phyloP scores from a whole-genome alignment of 169 alveolate genomes.

The Neospora caninum region DNA sequence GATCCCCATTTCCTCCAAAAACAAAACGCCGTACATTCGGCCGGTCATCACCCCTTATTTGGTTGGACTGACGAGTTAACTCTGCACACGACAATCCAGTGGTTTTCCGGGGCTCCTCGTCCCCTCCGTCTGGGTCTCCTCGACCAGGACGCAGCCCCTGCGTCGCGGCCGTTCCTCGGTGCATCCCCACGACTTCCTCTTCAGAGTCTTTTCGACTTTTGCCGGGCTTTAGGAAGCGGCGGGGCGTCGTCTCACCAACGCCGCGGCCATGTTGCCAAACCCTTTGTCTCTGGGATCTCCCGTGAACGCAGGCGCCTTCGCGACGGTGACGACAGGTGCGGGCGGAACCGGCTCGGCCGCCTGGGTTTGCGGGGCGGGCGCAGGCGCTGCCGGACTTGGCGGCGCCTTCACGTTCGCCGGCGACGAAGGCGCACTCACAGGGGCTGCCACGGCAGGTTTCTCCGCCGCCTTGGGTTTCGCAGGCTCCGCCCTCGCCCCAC shows the following conservation, averaged over 20 bases:
- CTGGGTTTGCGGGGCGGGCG: not conserved
- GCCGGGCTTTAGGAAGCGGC: not conserved
- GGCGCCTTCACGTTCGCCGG: not conserved
- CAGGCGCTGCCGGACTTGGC: not conserved
- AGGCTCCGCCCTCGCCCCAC: not conserved
- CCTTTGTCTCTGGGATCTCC: conserved; percentile 73
- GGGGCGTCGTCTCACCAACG: conserved; percentile 49
- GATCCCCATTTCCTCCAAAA: too few relatives aligned
- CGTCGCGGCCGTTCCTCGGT: too few relatives aligned
- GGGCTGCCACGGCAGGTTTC: not conserved
- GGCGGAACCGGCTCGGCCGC: not conserved
- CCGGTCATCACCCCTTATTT: too few relatives aligned
- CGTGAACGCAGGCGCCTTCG: conserved; percentile 69
- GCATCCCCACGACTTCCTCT: too few relatives aligned
- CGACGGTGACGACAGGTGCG: conserved; percentile 46
- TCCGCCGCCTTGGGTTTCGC: not conserved
- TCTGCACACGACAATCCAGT: too few relatives aligned
- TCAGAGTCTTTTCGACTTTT: not conserved
- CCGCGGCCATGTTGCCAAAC: conserved; percentile 66
- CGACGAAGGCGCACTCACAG: not conserved
- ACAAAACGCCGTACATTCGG: too few relatives aligned
- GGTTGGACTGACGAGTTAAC: too few relatives aligned
- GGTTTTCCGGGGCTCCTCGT: too few relatives aligned
- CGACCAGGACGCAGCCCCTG: too few relatives aligned
- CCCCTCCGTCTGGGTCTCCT: too few relatives aligned